Conservation (phyloP, 345 rosid genomes). For the Orychophragmus violaceus region DNA sequence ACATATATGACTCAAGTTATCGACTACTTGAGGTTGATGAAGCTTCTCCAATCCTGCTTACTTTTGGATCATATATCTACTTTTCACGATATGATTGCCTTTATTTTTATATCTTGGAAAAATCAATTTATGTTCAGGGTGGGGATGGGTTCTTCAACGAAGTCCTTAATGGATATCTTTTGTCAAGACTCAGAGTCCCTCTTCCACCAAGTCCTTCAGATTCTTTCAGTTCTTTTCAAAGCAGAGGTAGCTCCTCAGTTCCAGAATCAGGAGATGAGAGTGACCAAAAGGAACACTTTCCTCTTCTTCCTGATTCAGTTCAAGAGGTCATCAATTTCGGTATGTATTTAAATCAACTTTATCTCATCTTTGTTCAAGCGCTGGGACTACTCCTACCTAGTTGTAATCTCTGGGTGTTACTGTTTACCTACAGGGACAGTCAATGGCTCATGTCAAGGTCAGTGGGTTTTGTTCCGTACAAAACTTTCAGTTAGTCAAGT, state of each 20-base stretch:
- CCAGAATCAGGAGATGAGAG: constrained; percentile 34
- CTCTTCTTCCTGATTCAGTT: constrained; percentile 40
- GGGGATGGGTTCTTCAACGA: constrained; percentile 98
- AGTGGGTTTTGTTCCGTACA: constrained; percentile 18
- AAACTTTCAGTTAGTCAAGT: not conserved
- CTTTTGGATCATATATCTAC: not conserved
- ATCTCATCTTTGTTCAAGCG: constrained; percentile 6
- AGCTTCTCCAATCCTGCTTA: constrained; percentile 1
- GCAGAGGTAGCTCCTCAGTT: constrained; percentile 31
- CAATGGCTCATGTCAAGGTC: constrained; percentile 40
- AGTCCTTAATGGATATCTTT: constrained; percentile 80
- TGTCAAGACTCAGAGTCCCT: constrained; percentile 70
- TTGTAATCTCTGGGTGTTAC: constrained; percentile 17
- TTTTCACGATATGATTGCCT: not conserved
- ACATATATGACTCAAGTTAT: not conserved
- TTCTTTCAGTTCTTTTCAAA: constrained; percentile 37
- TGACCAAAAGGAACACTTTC: constrained; percentile 42
- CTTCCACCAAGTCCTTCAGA: constrained; percentile 71
- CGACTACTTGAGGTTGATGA: constrained; percentile 11
- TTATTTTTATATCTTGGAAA: not conserved
- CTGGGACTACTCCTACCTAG: constrained; percentile 9
- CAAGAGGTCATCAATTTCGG: constrained; percentile 36
- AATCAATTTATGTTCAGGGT: constrained; percentile 42
- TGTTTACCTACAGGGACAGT: constrained; percentile 38
- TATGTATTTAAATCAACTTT: constrained; percentile 26